phyloP scores from a whole-genome alignment of 768 basidiomycete species.

The Hysterangium stoloniferum region DNA sequence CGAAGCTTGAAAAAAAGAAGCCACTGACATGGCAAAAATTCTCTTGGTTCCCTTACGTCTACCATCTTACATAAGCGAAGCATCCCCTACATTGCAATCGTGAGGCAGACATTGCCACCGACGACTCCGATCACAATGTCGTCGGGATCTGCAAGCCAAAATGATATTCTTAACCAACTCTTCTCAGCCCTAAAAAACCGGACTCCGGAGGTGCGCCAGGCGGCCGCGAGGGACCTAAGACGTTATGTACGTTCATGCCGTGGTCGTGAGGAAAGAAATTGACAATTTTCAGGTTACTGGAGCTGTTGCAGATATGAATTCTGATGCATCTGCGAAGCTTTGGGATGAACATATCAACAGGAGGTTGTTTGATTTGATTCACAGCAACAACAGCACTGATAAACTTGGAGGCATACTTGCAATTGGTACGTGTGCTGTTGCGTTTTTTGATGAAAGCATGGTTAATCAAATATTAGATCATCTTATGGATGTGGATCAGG shows the following conservation, averaged over 20 bases:
- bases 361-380: constrained; percentile 73
- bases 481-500: constrained; percentile 67
- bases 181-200: constrained; percentile 61
- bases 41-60: too few relatives aligned
- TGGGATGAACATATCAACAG: constrained; percentile 84
- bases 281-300: constrained; percentile 49
- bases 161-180: constrained; percentile 55
- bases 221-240: constrained; percentile 64
- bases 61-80: too few relatives aligned
- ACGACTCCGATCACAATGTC: constrained; percentile 9
- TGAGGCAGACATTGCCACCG: neutral
- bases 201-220: constrained; percentile 53
- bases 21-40: too few relatives aligned
- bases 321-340: constrained; percentile 70
- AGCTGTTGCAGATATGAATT: constrained; percentile 70
- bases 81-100: too few relatives aligned
- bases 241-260: constrained; percentile 52
- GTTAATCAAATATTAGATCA: constrained; percentile 40
- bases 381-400: constrained; percentile 70
- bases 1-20: too few relatives aligned
- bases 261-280: neutral
- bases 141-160: constrained; percentile 10
- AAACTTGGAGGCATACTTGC: constrained; percentile 83
- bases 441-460: neutral
- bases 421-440: constrained; percentile 51